Evolutionary conservation across 495 filamentous ascomycete genomes (phyloP).

Genomic region (Cercophora newfieldiana): DNA sequence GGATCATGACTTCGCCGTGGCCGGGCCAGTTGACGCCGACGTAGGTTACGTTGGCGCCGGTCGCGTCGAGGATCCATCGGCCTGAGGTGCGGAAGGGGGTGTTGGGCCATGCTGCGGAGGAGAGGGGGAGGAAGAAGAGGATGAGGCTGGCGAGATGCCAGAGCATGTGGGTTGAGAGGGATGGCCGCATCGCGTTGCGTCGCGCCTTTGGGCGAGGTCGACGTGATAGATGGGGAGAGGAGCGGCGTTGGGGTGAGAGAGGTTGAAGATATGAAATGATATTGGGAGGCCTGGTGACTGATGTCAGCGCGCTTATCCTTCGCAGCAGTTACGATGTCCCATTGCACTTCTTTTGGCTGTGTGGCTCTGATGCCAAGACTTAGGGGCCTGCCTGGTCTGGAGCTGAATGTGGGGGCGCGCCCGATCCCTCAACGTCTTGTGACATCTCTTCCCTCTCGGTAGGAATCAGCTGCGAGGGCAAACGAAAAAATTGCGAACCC

Average conservation of each 20-base stretch:
- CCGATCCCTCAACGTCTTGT: no score
- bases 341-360: background rate
- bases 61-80: conserved; percentile 52
- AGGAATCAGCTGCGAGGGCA: no score
- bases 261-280: background rate
- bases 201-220: background rate
- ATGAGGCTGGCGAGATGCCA: background rate
- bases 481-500: no score
- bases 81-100: conserved; percentile 39
- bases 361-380: background rate
- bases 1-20: conserved; percentile 55
- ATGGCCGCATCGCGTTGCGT: no score
- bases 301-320: background rate
- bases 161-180: background rate
- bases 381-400: no score
- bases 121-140: background rate
- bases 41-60: conserved; percentile 47
- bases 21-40: conserved; percentile 61
- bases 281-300: background rate
- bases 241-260: background rate
- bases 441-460: no score
- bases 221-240: background rate
- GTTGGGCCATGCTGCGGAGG: conserved; percentile 32
- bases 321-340: background rate
- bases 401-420: no score